Evolutionary conservation across 257 asterid species (phyloP).

Genomic region (Eucommia ulmoides): DNA sequence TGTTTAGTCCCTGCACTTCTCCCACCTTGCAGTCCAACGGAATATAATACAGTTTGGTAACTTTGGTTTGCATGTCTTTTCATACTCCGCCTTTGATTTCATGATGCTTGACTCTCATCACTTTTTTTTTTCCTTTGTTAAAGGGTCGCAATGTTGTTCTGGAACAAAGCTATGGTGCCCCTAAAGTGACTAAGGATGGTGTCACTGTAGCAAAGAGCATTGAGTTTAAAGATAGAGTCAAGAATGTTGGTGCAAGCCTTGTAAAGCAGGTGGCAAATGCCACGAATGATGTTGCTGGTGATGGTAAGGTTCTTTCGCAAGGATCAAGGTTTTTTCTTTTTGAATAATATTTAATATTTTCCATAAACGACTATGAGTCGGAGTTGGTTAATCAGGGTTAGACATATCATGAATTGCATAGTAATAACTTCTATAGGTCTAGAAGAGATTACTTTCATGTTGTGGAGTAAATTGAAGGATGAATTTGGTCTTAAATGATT

Average conservation of each 20-base stretch:
- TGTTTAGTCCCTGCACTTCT: no score
- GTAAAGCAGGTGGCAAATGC: slow-evolving; percentile 1
- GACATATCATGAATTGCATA: no score
- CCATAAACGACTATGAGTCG: no score
- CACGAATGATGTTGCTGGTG: background rate
- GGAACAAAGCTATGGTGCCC: background rate
- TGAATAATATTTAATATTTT: no score
- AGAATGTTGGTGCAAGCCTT: background rate
- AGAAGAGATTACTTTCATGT: no score
- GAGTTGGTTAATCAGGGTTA: no score
- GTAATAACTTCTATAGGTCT: background rate
- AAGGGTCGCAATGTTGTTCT: background rate
- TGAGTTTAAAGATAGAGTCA: background rate
- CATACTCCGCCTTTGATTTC: no score
- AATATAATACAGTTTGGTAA: no score
- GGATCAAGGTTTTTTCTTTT: no score
- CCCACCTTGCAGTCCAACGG: no score
- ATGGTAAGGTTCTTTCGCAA: background rate
- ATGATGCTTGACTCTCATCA: no score
- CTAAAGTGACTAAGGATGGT: background rate
- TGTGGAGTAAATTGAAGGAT: background rate
- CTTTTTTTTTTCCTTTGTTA: background rate
- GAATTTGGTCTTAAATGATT: background rate
- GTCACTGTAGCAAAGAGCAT: background rate
- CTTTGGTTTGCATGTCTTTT: no score